Evolutionary conservation across 2,329 filamentous ascomycete species (phyloP).

Genomic region (Fragosphaeria purpurea): DNA sequence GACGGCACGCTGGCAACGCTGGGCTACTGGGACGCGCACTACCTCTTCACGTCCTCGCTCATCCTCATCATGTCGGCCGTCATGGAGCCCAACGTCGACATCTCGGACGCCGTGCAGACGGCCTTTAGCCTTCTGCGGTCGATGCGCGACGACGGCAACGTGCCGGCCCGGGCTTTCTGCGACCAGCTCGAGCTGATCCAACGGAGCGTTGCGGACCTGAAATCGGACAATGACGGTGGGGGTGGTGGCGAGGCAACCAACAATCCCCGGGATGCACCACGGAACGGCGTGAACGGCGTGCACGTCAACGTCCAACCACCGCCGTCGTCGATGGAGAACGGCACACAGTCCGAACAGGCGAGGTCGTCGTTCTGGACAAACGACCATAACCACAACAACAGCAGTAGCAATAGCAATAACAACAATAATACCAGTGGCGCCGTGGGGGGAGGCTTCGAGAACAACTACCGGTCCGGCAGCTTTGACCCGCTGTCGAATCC

Average conservation of each 20-base stretch:
- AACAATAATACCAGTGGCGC: too few species aligned
- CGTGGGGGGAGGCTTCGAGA: too few species aligned
- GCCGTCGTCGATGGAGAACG: too few species aligned
- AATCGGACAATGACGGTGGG: background rate
- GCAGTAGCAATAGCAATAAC: too few species aligned
- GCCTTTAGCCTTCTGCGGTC: slow-evolving; percentile 20
- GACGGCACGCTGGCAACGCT: slow-evolving; percentile 18
- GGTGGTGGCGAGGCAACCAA: too few species aligned
- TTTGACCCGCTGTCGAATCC: background rate
- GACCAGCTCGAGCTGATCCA: slow-evolving; percentile 17
- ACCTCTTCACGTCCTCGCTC: slow-evolving; percentile 22
- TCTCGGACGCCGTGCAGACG: slow-evolving; percentile 20
- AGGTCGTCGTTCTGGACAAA: too few species aligned
- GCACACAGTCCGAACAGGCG: background rate
- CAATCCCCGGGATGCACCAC: too few species aligned
- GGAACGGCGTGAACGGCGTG: too few species aligned
- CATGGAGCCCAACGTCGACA: slow-evolving; percentile 18
- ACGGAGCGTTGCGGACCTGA: background rate
- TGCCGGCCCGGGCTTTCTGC: slow-evolving; percentile 21
- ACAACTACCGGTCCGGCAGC: background rate
- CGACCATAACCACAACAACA: too few species aligned
- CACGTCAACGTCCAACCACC: background rate
- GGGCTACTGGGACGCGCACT: slow-evolving; percentile 24
- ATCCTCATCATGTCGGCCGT: slow-evolving; percentile 23
- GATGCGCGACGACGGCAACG: slow-evolving; percentile 21